Base-by-base conservation (phyloP, 768 basidiomycete genomes). In the Mycena sanguinolenta region DNA sequence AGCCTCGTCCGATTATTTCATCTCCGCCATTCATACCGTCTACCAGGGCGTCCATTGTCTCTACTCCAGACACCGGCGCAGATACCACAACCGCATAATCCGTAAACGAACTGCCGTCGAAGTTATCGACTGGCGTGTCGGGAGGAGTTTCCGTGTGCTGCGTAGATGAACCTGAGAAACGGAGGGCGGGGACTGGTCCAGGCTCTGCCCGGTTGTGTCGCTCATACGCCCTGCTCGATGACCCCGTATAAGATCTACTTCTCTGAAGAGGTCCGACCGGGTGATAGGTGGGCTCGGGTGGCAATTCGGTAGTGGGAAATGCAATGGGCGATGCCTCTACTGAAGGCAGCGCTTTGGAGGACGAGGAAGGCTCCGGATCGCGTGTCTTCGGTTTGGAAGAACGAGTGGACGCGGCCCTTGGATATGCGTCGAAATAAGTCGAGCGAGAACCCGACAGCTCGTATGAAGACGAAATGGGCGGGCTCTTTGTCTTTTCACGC, bases 1-100 rank as follows among this genome's bases (percentile, higher is more conserved):
- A 61, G 75, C 83, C 71, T 67, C 79, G 60, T 69, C 77, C 64
- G 25, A 88, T 83, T 63, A 89, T 79, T 71, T 90, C 85, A 64
- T 93, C 90, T 52, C 86, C 87, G 30, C 91, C 91, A 76, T 95
- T 96, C 95, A 96, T 95, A 12, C 92, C 93, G 73, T 95, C 94
- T 9, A 96, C 95, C 62, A 96, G 80, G 16, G 95, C 95, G 77
- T 96, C 95, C 90, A 96, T 92, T 12, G 90, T 90, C 81, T 95
- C 94, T 12, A 96, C 93, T 2, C 93, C 94, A 7, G 93, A 79
- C 9, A 92, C 81, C 5, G 93, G 93, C 23, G 94, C 93, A 52
- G 93, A 88, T 23, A 95, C 94, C 30, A 93, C 78, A 28, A 91
- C 90, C 19, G 91, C 84, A 73, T 91, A 89, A 58, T 87, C 79